Base-by-base conservation (phyloP, 1,139 yeast species). In the Hyphopichia buzzinii region DNA sequence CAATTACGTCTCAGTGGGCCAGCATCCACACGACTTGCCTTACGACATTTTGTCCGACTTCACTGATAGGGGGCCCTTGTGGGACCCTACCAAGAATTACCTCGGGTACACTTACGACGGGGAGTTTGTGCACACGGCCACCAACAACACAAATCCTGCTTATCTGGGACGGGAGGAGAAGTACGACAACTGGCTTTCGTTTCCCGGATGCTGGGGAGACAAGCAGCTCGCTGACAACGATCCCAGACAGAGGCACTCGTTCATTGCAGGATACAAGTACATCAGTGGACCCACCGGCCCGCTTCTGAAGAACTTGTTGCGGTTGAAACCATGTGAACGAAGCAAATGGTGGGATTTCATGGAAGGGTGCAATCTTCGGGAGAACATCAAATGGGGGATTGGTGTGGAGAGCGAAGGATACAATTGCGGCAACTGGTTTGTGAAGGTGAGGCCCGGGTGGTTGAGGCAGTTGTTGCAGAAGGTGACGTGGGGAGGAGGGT, bases 261-360 rank as follows among this genome's bases (percentile, higher is more conserved):
- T 94, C 32, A 87, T 92, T 11, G 94, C 89, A 45, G 96, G 94
- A 42, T 84, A 90, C 83, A 78, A 79, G 47, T 87, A 84, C 55
- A 89, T 92, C 36, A 89, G 84, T 52, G 98, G 97, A 0, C 98
- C 98, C 3, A 64, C 75, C 1, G 98, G 98, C 0, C 98, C 98
- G 0, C 59, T 90, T 38, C 70, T 73, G 42, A 92, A 92, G 59
- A 84, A 88, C 51, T 67, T 92, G 37, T 57, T 74, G 32, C 69
- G 97, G 38, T 56, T 66, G 2, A 73, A 78, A 13, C 81, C 94
- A 1, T 92, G 98, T 55, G 95, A 89, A 56, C 64, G 94, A 32
- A 72, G 79, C 40, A 89, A 88, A 57, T 87, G 96, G 96, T 84
- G 88, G 85, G 82, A 83, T 55, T 69, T 79, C 47, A 73, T 82